phyloP scores from a whole-genome alignment of 371 early-diverging fungal species.

The Catenaria anguillulae region DNA sequence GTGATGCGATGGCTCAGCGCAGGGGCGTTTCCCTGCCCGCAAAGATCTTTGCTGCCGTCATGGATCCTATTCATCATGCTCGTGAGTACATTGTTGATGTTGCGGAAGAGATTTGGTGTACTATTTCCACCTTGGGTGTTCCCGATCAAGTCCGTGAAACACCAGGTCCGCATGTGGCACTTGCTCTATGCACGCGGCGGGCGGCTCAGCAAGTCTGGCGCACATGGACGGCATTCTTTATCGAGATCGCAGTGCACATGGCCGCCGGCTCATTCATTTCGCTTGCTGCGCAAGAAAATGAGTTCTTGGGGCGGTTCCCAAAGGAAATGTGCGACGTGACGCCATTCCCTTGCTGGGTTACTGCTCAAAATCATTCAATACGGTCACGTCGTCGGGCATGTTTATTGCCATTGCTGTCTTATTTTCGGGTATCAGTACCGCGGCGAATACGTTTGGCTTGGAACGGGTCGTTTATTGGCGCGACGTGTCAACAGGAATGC shows the following conservation, averaged over 20 bases:
- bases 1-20: not conserved
- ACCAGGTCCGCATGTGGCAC: conserved; percentile 7
- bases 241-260: conserved; percentile 17
- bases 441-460: conserved; percentile 28
- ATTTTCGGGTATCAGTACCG: conserved; percentile 13
- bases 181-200: conserved; percentile 15
- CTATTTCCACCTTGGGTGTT: conserved; percentile 16
- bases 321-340: conserved; percentile 9
- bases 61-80: not conserved
- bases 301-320: conserved; percentile 15
- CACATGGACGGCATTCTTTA: conserved; percentile 6
- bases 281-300: conserved; percentile 17
- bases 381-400: conserved; percentile 4
- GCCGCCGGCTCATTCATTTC: conserved; percentile 18
- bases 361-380: conserved; percentile 10
- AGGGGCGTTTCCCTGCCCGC: not conserved
- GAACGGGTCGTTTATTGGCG: conserved; percentile 38
- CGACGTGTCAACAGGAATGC: conserved; percentile 29
- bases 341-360: conserved; percentile 3
- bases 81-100: not conserved
- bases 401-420: conserved; percentile 8
- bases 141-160: conserved; percentile 17
- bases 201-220: conserved; percentile 17
- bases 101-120: conserved; percentile 9
- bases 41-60: not conserved